phyloP scores from a whole-genome alignment of 2,329 filamentous ascomycete species.

The Hymenoscyphus fraxineus region DNA sequence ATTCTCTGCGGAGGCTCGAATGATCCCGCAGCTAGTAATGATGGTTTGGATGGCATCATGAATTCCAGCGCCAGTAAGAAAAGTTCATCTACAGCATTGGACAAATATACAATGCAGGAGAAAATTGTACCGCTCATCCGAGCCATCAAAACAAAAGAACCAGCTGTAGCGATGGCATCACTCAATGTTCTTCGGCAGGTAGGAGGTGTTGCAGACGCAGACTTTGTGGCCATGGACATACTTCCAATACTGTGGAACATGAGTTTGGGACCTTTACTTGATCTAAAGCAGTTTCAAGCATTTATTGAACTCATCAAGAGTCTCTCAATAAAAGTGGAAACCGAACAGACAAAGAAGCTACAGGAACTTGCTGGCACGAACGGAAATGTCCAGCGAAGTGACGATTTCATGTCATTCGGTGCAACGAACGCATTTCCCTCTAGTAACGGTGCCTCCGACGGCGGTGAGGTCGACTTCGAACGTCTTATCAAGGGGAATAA shows the following conservation, averaged over 20 bases:
- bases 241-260: conserved; percentile 89
- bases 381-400: conserved; percentile 48
- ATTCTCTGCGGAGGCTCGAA: conserved; percentile 78
- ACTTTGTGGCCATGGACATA: conserved; percentile 89
- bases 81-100: conserved; percentile 72
- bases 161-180: conserved; percentile 93
- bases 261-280: conserved; percentile 82
- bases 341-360: conserved; percentile 83
- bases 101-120: conserved; percentile 98
- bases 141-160: conserved; percentile 95
- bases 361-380: conserved; percentile 70
- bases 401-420: conserved; percentile 70
- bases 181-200: conserved; percentile 81
- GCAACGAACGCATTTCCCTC: conserved; percentile 53
- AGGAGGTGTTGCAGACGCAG: conserved; percentile 75
- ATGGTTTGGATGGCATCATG: conserved; percentile 72
- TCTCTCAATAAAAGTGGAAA: conserved; percentile 75
- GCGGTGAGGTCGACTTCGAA: conserved; percentile 82
- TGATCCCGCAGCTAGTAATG: conserved; percentile 49
- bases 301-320: conserved; percentile 88
- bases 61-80: conserved; percentile 49
- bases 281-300: conserved; percentile 79
- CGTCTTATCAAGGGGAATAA: conserved; percentile 76
- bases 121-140: conserved; percentile 89
- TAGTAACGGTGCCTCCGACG: conserved; percentile 51